phyloP scores from a whole-genome alignment of 106 monocot species.

The Phalaenopsis equestris region DNA sequence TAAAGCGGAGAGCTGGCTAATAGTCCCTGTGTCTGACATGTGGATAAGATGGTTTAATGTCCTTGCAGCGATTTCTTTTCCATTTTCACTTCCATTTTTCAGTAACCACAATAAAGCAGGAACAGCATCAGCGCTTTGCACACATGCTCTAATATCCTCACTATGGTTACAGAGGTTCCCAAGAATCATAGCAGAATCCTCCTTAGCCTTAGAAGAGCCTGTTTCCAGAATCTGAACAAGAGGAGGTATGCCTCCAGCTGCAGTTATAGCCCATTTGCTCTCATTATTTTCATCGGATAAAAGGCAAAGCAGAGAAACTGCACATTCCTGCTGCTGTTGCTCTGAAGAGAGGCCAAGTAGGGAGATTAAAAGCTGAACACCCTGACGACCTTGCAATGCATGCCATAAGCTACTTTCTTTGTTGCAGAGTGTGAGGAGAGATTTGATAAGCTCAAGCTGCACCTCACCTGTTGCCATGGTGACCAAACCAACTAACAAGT shows the following conservation, averaged over 20 bases:
- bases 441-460: conserved; percentile 74
- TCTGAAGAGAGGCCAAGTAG: conserved; percentile 97
- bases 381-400: conserved; percentile 87
- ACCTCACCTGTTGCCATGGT: conserved; percentile 91
- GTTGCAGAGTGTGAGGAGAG: conserved; percentile 77
- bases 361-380: conserved; percentile 92
- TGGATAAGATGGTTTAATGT: conserved; percentile 94
- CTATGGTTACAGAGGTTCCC: conserved; percentile 98
- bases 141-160: conserved; percentile 95
- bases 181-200: conserved; percentile 94
- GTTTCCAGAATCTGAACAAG: conserved; percentile 98
- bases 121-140: conserved; percentile 99
- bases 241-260: conserved; percentile 98
- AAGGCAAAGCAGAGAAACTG: conserved; percentile 80
- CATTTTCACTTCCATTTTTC: conserved; percentile 94
- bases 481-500: conserved; percentile 81
- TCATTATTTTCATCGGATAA: conserved; percentile 91
- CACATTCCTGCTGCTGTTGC: conserved; percentile 98
- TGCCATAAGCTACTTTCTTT: conserved; percentile 70
- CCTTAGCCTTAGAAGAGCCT: conserved; percentile 90
- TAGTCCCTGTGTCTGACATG: conserved; percentile 84
- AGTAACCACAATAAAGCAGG: conserved; percentile 93
- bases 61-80: conserved; percentile 89
- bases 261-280: conserved; percentile 99
- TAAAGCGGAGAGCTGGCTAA: conserved; percentile 90